Conservation (phyloP, 2,329 filamentous ascomycete species). For the Dothistroma septosporum region DNA sequence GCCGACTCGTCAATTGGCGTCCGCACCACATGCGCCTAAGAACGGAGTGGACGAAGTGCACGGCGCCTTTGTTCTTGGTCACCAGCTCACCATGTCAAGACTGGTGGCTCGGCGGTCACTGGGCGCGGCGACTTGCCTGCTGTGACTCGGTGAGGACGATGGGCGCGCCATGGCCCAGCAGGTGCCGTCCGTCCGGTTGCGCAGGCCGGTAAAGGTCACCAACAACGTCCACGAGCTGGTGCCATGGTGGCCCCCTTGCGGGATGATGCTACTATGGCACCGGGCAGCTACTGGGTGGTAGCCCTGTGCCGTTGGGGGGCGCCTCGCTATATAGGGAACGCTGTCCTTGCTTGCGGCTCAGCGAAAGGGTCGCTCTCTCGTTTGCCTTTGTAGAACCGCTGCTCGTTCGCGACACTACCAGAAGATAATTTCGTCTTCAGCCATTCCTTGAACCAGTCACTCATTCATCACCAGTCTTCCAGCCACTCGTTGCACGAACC, state of each 20-base stretch:
- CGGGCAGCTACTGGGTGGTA: background rate
- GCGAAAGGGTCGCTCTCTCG: background rate
- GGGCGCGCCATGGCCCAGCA: background rate
- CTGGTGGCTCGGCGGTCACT: background rate
- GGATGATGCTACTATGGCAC: background rate
- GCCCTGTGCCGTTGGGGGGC: background rate
- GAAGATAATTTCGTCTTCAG: slow-evolving; percentile 26
- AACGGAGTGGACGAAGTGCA: background rate
- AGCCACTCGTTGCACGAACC: background rate
- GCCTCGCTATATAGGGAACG: slow-evolving; percentile 3
- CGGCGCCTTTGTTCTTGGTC: background rate
- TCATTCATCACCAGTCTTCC: background rate
- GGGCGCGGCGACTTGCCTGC: background rate
- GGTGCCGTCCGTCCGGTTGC: background rate
- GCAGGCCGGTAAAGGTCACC: background rate
- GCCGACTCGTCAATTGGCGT: background rate
- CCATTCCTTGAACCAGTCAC: slow-evolving; percentile 22
- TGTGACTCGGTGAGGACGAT: too few relatives aligned
- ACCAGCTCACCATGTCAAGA: too few relatives aligned
- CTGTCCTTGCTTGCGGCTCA: slow-evolving; percentile 7
- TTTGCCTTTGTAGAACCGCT: slow-evolving; percentile 14
- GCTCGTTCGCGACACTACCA: slow-evolving; percentile 3
- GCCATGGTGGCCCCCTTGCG: background rate
- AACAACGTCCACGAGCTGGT: too few relatives aligned
- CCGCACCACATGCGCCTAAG: background rate